phyloP scores from a whole-genome alignment of 1,139 yeast genomes.

The Suhomyces panamericanus region DNA sequence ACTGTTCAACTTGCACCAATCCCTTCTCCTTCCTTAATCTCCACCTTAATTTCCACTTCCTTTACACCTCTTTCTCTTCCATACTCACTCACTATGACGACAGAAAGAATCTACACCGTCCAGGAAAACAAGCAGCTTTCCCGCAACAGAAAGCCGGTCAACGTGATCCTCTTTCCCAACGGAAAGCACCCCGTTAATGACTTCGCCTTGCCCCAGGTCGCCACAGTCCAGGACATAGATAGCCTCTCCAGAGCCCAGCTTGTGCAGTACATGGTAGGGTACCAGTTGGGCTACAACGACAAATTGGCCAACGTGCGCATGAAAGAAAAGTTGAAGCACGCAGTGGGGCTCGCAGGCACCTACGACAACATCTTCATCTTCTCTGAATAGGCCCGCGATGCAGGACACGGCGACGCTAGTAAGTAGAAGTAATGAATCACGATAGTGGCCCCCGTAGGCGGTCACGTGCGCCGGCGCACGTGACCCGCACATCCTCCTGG shows the following conservation, averaged over 20 bases:
- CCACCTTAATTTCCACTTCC: neutral
- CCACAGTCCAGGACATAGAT: conserved; percentile 12
- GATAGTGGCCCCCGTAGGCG: neutral
- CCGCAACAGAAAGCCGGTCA: conserved; percentile 8
- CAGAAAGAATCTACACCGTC: conserved; percentile 6
- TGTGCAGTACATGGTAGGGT: conserved; percentile 11
- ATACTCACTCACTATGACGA: conserved; percentile 1
- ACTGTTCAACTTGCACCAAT: no score
- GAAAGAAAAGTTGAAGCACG: conserved; percentile 13
- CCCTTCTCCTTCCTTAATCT: no score
- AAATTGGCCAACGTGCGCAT: conserved; percentile 12
- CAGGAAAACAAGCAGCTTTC: conserved; percentile 11
- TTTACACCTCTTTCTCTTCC: neutral
- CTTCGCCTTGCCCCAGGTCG: conserved; percentile 10
- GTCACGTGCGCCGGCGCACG: neutral
- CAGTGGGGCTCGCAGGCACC: conserved; percentile 13
- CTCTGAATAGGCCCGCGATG: conserved; percentile 1
- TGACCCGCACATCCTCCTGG: neutral
- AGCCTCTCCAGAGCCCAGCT: conserved; percentile 11
- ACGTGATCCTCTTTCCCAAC: conserved; percentile 8
- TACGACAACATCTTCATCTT: conserved; percentile 13
- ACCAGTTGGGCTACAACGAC: conserved; percentile 10
- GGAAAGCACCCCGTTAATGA: conserved; percentile 13
- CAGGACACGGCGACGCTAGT: neutral
- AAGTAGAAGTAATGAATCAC: neutral